Evolutionary conservation across 768 basidiomycete species (phyloP), one percentile per base, ranked within the genome.

Genomic region (Trametopsis cervina): DNA sequence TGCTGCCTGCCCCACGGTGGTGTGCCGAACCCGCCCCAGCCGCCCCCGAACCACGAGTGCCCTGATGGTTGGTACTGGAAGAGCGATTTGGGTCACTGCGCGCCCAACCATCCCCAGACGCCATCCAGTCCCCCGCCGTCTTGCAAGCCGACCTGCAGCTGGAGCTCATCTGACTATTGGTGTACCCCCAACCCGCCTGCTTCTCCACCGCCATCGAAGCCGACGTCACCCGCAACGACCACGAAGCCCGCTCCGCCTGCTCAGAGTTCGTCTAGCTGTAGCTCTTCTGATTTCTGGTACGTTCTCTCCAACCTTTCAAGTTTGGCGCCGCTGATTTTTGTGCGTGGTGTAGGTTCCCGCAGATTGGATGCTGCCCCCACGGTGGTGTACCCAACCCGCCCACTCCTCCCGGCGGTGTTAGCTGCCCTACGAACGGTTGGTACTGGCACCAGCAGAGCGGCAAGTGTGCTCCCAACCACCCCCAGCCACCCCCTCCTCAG

Each of bases 11-110:
- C 69, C 12, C 29, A 58, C 37, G 67, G 67, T 18, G 78, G 77
- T 40, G 66, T 69, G 1, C 62, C 69, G 15, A 58, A 56, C 38
- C 65, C 72, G 4, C 69, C 73, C 4, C 42, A 64, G n/a, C 77
- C 78, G n/a, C 77, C 78, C 21, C 64, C 64, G 38, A 74, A 70
- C 40, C 66, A 61, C 21, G 52, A 65, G 11, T 77, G 76, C 63
- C 54, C 60, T n/a, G 66, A 69, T 20, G 65, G 59, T 35, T 73
- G 75, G 64, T 77, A 75, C 57, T 81, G 78, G 78, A 61, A 66
- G 50, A 44, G 53, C 4, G 63, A 61, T 20, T 67, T 75, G 55
- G 64, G 68, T 18, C 81, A 77, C 66, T 82, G 80, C 59, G 69
- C 74, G 21, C 80, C 81, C 46, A 62, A 62, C 40, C 57, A 71